phyloP scores from a whole-genome alignment of 164 flowering plant species.

The Euptelea pleiosperma region DNA sequence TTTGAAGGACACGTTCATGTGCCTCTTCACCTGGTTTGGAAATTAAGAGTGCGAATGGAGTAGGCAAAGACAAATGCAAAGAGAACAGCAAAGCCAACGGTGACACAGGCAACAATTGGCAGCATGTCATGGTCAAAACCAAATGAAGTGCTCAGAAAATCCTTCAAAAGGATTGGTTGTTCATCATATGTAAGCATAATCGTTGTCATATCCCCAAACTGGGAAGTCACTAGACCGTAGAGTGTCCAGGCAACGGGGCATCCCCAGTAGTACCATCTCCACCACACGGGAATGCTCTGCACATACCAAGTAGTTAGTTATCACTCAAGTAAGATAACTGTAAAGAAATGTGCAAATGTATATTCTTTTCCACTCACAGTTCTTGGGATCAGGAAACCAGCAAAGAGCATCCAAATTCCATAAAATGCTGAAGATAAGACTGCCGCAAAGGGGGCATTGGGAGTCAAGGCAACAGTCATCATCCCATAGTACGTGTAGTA shows the following conservation, averaged over 20 bases:
- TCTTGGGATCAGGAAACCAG: constrained; percentile 29
- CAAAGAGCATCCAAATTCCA: constrained; percentile 32
- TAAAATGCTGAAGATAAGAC: constrained; percentile 27
- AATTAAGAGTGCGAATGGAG: constrained; percentile 23
- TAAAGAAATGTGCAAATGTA: not conserved
- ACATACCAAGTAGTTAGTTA: constrained; percentile 6
- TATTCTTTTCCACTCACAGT: constrained; percentile 17
- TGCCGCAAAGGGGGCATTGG: constrained; percentile 24
- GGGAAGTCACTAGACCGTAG: constrained; percentile 27
- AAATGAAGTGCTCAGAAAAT: constrained; percentile 11
- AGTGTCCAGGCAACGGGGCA: constrained; percentile 30
- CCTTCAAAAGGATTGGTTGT: constrained; percentile 11
- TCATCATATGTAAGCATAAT: constrained; percentile 9
- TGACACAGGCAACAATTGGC: constrained; percentile 20
- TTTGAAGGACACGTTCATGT: too few species aligned
- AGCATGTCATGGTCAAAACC: constrained; percentile 24
- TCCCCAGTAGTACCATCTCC: constrained; percentile 32
- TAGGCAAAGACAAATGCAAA: constrained; percentile 27
- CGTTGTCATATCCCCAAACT: constrained; percentile 22
- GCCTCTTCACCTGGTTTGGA: constrained; percentile 23
- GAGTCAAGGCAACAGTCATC: constrained; percentile 32
- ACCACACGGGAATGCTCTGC: constrained; percentile 29
- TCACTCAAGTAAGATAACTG: not conserved
- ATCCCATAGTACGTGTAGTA: constrained; percentile 37
- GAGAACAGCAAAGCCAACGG: constrained; percentile 24